Percentiles rank a stretch among this genome's conserved stretches.
Evolutionary conservation across 1,284 basidiomycete genomes (phyloP).

Genomic region (Malassezia japonica): DNA sequence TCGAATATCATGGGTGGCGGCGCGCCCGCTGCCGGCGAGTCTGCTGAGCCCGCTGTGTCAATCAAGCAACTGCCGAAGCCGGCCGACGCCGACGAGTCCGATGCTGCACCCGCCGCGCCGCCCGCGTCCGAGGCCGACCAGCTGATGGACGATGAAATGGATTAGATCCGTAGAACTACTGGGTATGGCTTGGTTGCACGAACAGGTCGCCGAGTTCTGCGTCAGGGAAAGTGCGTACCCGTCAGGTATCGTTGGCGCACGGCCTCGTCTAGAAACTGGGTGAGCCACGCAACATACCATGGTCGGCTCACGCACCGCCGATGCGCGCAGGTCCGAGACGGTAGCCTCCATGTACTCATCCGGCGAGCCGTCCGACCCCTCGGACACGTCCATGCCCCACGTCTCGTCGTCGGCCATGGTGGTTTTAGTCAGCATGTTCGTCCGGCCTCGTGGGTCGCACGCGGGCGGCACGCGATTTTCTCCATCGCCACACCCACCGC

Average conservation of each 20-base stretch:
- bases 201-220: slow-evolving; percentile 1
- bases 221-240: too few species aligned
- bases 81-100: not conserved
- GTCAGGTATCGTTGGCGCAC: slow-evolving; percentile 1
- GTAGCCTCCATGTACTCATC: not conserved
- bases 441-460: not conserved
- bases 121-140: slow-evolving; percentile 8
- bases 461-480: slow-evolving; percentile 4
- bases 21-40: not conserved
- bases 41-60: not conserved
- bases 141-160: slow-evolving; percentile 18
- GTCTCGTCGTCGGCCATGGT: not conserved
- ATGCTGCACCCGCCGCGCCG: not conserved
- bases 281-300: not conserved
- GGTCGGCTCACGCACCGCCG: not conserved
- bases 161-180: not conserved
- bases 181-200: not conserved
- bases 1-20: slow-evolving; percentile 10
- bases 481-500: slow-evolving; percentile 11
- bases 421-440: slow-evolving; percentile 7
- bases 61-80: slow-evolving; percentile 14
- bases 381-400: not conserved
- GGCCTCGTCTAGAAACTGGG: not conserved
- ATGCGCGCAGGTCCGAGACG: not conserved
- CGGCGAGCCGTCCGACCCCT: not conserved